A percentile compares a stretch with the other conserved stretches of the same genome.
These are phyloP conservation scores for Phytophthora lateralis DNA, from an alignment of 352 stramenopile species.

Conservation along the genomic window DNA sequence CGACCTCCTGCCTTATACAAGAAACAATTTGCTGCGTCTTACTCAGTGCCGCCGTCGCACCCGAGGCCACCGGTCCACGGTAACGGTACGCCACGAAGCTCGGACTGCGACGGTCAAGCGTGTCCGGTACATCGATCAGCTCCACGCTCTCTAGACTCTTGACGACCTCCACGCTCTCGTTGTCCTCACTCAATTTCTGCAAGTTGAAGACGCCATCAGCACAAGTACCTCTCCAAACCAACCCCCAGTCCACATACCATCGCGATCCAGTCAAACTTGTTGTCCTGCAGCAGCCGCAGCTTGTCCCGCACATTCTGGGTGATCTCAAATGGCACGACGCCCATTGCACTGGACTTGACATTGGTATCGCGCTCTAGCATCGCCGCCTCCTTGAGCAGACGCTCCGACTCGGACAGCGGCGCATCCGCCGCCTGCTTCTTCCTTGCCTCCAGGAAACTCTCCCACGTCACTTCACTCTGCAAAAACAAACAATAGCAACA, in stretches of 20 bases:
- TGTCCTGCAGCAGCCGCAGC: slow-evolving; percentile 73
- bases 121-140: slow-evolving; percentile 59
- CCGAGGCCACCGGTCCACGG: slow-evolving; percentile 41
- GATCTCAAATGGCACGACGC: slow-evolving; percentile 87
- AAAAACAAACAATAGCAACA: slow-evolving; percentile 7
- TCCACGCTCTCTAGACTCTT: slow-evolving; percentile 82
- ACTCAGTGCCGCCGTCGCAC: slow-evolving; percentile 42
- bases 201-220: slow-evolving; percentile 4
- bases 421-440: slow-evolving; percentile 76
- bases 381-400: slow-evolving; percentile 79
- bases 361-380: slow-evolving; percentile 84
- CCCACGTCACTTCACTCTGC: slow-evolving; percentile 80
- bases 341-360: slow-evolving; percentile 90
- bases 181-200: slow-evolving; percentile 79
- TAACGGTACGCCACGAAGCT: slow-evolving; percentile 86
- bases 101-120: slow-evolving; percentile 65
- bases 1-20: neutral
- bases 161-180: slow-evolving; percentile 78
- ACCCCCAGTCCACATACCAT: slow-evolving; percentile 50
- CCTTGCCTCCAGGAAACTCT: slow-evolving; percentile 73
- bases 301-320: slow-evolving; percentile 85
- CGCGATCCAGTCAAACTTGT: slow-evolving; percentile 89
- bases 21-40: slow-evolving; percentile 19
- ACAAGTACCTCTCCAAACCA: neutral
- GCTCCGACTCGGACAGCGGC: slow-evolving; percentile 86